A percentile compares a stretch with the other conserved stretches of the same genome.
phyloP scores from a whole-genome alignment of 495 filamentous ascomycete species.

The Penicillium arizonense region DNA sequence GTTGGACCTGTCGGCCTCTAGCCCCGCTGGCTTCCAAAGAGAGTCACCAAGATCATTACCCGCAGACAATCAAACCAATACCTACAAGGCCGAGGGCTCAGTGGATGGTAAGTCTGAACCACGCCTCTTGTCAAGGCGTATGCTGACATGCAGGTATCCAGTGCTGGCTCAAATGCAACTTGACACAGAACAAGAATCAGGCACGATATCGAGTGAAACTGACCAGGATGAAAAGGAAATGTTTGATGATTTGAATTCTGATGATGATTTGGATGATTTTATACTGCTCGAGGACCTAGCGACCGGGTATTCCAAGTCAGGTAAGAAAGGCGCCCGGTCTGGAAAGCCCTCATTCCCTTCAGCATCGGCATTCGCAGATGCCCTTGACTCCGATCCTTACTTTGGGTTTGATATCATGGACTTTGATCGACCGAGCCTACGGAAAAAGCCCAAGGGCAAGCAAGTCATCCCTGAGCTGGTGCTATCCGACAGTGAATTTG shows the following conservation, averaged over 20 bases:
- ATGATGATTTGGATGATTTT: conserved; percentile 14
- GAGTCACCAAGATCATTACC: background rate
- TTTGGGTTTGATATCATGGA: conserved; percentile 83
- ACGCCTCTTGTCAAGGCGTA: background rate
- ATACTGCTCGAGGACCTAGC: conserved; percentile 19
- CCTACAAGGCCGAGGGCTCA: conserved; percentile 5
- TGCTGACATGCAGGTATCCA: conserved; percentile 6
- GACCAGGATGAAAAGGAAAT: conserved; percentile 21
- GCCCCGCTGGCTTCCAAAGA: background rate
- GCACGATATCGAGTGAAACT: conserved; percentile 13
- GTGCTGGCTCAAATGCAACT: conserved; percentile 17
- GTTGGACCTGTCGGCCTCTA: background rate
- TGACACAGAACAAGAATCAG: conserved; percentile 9
- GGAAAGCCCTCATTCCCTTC: conserved; percentile 50
- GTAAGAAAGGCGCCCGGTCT: conserved; percentile 7
- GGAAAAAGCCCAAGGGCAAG: conserved; percentile 56
- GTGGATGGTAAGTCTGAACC: conserved; percentile 7
- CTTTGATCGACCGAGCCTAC: conserved; percentile 62
- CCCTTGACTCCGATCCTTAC: conserved; percentile 59
- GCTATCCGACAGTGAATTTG: conserved; percentile 74
- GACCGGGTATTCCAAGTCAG: conserved; percentile 4
- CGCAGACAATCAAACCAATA: background rate
- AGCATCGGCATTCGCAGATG: conserved; percentile 64
- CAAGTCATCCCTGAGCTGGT: conserved; percentile 45
- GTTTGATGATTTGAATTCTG: conserved; percentile 4